Percentiles rank a stretch among this genome's conserved stretches.
Conservation (phyloP, 306 rosid genomes). For the Rosa persica region DNA sequence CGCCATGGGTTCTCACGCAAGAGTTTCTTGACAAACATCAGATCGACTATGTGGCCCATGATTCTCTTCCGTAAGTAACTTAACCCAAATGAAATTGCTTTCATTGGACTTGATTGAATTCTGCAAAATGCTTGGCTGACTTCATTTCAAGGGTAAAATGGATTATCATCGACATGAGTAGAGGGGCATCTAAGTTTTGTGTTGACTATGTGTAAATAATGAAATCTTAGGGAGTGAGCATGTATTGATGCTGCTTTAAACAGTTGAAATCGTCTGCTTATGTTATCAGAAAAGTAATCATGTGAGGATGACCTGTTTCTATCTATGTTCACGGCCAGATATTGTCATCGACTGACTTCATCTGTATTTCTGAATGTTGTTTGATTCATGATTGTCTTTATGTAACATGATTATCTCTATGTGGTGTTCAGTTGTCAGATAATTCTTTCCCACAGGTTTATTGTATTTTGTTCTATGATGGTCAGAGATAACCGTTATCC, state of each 20-base stretch:
- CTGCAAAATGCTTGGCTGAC: not conserved
- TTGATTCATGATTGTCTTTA: not conserved
- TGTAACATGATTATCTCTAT: not conserved
- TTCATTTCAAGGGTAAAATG: not conserved
- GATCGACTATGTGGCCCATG: constrained; percentile 90
- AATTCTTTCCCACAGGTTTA: not conserved
- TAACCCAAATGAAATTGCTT: not conserved
- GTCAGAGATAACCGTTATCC: not conserved
- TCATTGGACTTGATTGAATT: not conserved
- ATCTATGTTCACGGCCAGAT: not conserved
- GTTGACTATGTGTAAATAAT: not conserved
- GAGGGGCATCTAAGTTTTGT: not conserved
- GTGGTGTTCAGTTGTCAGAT: not conserved
- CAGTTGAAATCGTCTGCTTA: not conserved
- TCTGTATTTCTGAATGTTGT: not conserved
- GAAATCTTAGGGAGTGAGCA: not conserved
- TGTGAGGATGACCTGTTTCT: no score
- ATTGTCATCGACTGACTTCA: not conserved
- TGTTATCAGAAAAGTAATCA: not conserved
- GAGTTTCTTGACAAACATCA: constrained; percentile 82
- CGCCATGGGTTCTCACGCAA: constrained; percentile 81
- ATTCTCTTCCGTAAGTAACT: constrained; percentile 83
- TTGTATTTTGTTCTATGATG: not conserved
- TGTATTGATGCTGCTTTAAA: not conserved
- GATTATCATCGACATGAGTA: not conserved